These are phyloP conservation scores for Leptographium radiaticola DNA, from an alignment of 2,329 filamentous ascomycete species.

Conservation along the genomic window DNA sequence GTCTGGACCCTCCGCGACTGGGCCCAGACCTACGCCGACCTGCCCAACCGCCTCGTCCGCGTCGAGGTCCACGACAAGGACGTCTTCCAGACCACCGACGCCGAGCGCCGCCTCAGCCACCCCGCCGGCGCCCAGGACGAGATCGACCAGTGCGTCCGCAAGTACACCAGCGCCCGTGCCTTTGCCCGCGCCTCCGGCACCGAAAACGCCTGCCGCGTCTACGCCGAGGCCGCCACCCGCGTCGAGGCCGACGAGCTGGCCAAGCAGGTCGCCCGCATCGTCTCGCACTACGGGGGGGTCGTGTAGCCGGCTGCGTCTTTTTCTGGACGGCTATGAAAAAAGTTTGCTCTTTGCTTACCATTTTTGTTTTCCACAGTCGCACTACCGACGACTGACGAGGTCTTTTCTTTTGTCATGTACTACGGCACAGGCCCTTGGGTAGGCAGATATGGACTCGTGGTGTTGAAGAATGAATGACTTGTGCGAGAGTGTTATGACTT, in stretches of 20 bases:
- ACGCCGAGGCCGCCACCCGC: slow-evolving; percentile 82
- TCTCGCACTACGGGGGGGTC: slow-evolving; percentile 42
- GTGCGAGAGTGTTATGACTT: too few species aligned
- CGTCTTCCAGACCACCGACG: slow-evolving; percentile 82
- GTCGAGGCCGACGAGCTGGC: slow-evolving; percentile 87
- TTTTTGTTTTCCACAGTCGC: too few species aligned
- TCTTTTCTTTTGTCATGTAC: too few species aligned
- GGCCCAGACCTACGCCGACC: slow-evolving; percentile 83
- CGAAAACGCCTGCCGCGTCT: slow-evolving; percentile 90
- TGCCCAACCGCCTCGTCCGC: slow-evolving; percentile 88
- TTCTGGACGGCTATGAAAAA: not conserved
- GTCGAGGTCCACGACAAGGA: slow-evolving; percentile 83
- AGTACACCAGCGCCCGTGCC: slow-evolving; percentile 78
- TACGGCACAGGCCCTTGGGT: too few species aligned
- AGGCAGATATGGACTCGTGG: too few species aligned
- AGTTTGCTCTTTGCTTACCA: too few species aligned
- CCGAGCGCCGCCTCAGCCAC: slow-evolving; percentile 73
- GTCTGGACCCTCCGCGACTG: slow-evolving; percentile 81
- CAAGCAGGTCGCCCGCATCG: slow-evolving; percentile 64
- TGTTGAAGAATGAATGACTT: too few species aligned
- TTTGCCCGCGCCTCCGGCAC: slow-evolving; percentile 92
- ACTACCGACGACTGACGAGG: too few species aligned
- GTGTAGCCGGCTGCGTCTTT: not conserved
- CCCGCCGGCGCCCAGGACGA: slow-evolving; percentile 69
- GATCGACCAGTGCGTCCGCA: slow-evolving; percentile 78